These are phyloP conservation scores for Phyllosticta citribraziliensis DNA, from an alignment of 2,329 filamentous ascomycete genomes.

Conservation along the genomic window DNA sequence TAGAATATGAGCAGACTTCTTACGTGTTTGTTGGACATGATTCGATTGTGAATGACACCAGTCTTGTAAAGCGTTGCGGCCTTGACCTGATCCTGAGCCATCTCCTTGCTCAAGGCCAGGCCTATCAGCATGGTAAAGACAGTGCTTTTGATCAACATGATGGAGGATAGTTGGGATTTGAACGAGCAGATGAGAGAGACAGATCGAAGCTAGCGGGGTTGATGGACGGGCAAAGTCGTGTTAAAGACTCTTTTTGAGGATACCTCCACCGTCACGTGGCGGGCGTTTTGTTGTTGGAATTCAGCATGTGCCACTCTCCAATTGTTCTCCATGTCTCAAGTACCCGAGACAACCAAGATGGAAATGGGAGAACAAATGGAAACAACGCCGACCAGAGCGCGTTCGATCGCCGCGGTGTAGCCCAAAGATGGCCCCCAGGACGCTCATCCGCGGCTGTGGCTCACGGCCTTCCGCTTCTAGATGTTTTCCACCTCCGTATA, in stretches of 20 bases:
- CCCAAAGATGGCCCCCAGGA: neutral
- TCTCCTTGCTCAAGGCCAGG: slow-evolving; percentile 19
- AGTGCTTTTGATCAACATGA: slow-evolving; percentile 3
- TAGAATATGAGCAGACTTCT: neutral
- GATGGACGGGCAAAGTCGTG: neutral
- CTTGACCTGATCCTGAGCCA: slow-evolving; percentile 25
- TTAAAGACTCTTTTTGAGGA: neutral
- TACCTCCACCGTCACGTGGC: neutral
- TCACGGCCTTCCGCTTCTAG: neutral
- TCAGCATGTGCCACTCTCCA: neutral
- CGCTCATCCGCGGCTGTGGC: neutral
- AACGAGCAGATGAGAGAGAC: neutral
- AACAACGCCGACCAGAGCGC: neutral
- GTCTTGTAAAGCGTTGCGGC: slow-evolving; percentile 30
- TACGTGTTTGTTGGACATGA: slow-evolving; percentile 25
- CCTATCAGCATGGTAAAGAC: slow-evolving; percentile 23
- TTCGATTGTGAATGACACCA: slow-evolving; percentile 27
- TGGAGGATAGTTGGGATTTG: neutral
- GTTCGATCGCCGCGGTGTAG: neutral
- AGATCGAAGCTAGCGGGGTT: neutral
- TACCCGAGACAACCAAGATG: neutral
- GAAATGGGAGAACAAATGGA: neutral
- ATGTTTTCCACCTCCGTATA: slow-evolving; percentile 1
- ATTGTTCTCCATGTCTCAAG: neutral
- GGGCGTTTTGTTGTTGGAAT: neutral